Percentiles rank a stretch among this genome's conserved stretches.
Evolutionary conservation across 2,329 filamentous ascomycete genomes (phyloP).

Genomic region (Cladosporium sp.): DNA sequence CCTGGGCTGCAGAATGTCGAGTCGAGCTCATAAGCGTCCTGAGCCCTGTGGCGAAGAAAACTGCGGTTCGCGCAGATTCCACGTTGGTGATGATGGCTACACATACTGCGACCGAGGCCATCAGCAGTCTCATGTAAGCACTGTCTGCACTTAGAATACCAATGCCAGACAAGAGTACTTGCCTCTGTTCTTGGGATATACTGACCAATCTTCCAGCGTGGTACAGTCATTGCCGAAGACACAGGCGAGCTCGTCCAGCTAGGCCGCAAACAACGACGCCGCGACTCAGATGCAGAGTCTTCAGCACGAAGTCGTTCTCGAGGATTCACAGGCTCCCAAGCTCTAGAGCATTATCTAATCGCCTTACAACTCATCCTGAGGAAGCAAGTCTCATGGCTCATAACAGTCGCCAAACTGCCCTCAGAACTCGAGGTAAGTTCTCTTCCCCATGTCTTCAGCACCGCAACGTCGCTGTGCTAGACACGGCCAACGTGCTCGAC

Average conservation of each 20-base stretch:
- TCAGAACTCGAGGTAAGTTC: constrained; percentile 63
- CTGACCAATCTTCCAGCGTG: constrained; percentile 20
- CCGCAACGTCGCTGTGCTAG: constrained; percentile 6
- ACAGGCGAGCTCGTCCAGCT: constrained; percentile 26
- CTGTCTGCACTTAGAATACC: too few species aligned
- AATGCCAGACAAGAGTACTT: too few species aligned
- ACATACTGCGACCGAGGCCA: constrained; percentile 78
- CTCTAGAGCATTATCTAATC: constrained; percentile 74
- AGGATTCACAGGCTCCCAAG: constrained; percentile 58
- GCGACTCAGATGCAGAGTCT: constrained; percentile 28
- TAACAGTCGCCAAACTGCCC: constrained; percentile 61
- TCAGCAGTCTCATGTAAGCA: constrained; percentile 60
- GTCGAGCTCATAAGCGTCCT: constrained; percentile 9
- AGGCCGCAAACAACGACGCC: constrained; percentile 26
- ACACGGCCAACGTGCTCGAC: constrained; percentile 6
- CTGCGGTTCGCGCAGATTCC: constrained; percentile 64
- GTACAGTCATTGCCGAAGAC: constrained; percentile 30
- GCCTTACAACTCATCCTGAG: constrained; percentile 79
- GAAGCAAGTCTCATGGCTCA: constrained; percentile 71
- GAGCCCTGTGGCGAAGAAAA: constrained; percentile 35
- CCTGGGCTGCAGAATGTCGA: constrained; percentile 8
- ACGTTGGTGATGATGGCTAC: constrained; percentile 69
- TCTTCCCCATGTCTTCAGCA: neutral
- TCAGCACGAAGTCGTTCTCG: constrained; percentile 20
- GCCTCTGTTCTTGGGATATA: too few species aligned